Evolutionary conservation across 768 basidiomycete species (phyloP), one percentile per base, ranked within the genome.

Genomic region (Mycena belliarum): DNA sequence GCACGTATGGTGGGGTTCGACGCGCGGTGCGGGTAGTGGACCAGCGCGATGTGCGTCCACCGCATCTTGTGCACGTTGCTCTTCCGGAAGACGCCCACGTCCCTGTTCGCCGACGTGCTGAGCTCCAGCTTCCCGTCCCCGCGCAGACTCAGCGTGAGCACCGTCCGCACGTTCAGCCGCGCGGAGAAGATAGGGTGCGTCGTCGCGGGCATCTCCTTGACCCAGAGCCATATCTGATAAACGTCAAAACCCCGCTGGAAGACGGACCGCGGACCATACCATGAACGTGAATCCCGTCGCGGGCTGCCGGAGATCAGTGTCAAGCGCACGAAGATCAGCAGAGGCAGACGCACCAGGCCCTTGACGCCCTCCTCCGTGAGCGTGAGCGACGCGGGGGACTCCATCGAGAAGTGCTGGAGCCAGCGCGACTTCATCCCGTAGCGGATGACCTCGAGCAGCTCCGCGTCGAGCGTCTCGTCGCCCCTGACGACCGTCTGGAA

Each of bases 391-490:
- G 87, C 81, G 6, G 74, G 68, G 2, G 79, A 79, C 66, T 85
- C 84, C 64, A 93, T 73, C 3, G 84, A 88, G 58, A 94, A 81
- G 67, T 93, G 91, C 54, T 85, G 82, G 0, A 88, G 84, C 92
- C 91, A 93, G 32, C 84, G 80, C 37, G 85, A 84, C 69, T 83
- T 87, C 79, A 90, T 86, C 3, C 83, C 85, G 44, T 81, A 78
- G 8, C 88, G 82, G 51, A 93, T 77, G 25, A 91, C 71, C 42
- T 91, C 90, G 43, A 93, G 68, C 33, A 90, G 77, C 45, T 89
- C 88, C 7, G 72, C 67, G 59, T 91, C 84, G 24, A 91, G 68
- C 0, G 73, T 75, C 15, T 79, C 78, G 51, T 82, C 77, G 2
- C 71, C 74, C 38, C 69, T 77, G 44, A 87, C 75, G 0, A 79